Evolutionary conservation across 768 basidiomycete species (phyloP), one percentile per base, ranked within the genome.

Genomic region (Inosperma sp.): DNA sequence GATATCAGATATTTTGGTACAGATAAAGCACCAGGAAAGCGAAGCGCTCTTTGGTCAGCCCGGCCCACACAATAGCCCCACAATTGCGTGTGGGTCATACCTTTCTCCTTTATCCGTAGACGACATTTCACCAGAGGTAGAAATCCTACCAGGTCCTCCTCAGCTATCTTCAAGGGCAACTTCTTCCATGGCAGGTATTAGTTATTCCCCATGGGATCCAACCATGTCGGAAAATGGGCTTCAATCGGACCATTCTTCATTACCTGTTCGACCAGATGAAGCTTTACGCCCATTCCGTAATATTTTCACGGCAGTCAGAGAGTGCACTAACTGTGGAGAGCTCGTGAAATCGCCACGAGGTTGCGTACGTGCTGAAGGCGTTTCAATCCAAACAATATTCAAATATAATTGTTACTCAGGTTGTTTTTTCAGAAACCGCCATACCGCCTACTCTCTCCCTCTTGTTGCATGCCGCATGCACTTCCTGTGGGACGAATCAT

Each of bases 401-500:
- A 39, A 34, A 14, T 33, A 55, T 43, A 31, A 44, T 48, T 17
- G 19, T 36, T 34, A 37, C 16, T 8, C 25, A 69, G 66, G 68
- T 72, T 17, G 52, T 62, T 34, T 62, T 70, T 46, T 56, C 59
- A 16, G 59, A 62, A 21, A 55, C 58, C 17, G 48, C 33, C 13
- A 49, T 65, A 4, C 67, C 71, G 2, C 63, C 65, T 5, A 64
- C 60, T 42, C 51, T 73, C 43, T 46, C 55, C 13, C 47, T 55
- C 33, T 62, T 79, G 7, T 67, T 80, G 7, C 79, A 80, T 53
- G 71, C 68, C 1, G 56, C 65, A 3, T 80, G 79, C 61, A 43
- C 59, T 14, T 60, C 66, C 0, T 81, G 79, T 63, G 61, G 64
- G 6, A 72, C 67, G 2, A 72, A 68, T 40, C 70, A 78, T 52